These are phyloP conservation scores for Trichoderma breve DNA, from an alignment of 2,329 filamentous ascomycete genomes.

Conservation along the genomic window DNA sequence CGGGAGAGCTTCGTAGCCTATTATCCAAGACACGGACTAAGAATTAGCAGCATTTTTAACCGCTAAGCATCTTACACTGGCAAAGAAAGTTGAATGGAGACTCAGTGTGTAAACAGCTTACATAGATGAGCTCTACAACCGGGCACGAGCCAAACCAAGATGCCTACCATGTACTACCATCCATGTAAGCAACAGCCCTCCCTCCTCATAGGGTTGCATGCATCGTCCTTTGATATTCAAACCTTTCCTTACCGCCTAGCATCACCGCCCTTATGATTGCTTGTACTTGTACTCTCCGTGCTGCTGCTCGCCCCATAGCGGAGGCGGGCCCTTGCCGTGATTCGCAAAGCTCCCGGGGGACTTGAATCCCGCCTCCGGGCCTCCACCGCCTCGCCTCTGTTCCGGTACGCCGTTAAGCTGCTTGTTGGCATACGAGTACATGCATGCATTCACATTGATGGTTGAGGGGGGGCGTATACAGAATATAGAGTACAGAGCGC, in stretches of 20 bases:
- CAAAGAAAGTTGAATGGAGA: not conserved
- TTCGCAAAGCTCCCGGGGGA: not conserved
- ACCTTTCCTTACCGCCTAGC: not conserved
- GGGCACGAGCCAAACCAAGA: no score
- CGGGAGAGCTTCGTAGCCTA: constrained; percentile 9
- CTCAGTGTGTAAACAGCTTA: not conserved
- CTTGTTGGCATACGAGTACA: not conserved
- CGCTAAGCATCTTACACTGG: not conserved
- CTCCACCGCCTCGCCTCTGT: constrained; percentile 7
- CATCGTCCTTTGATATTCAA: not conserved
- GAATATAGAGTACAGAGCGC: not conserved
- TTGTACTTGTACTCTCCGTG: not conserved
- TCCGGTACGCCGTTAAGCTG: not conserved
- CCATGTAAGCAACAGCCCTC: not conserved
- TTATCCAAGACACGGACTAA: not conserved
- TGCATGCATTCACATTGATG: not conserved
- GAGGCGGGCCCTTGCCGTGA: not conserved
- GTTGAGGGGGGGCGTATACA: not conserved
- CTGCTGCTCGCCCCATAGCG: not conserved
- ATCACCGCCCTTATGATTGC: not conserved
- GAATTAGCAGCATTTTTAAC: not conserved
- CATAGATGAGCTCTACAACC: not conserved
- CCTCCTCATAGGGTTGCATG: not conserved
- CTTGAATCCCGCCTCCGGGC: not conserved
- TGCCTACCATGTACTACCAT: not conserved